Conservation (phyloP, 225 moss, liverwort and hornwort species). For the Rhytidiadelphus loreus region DNA sequence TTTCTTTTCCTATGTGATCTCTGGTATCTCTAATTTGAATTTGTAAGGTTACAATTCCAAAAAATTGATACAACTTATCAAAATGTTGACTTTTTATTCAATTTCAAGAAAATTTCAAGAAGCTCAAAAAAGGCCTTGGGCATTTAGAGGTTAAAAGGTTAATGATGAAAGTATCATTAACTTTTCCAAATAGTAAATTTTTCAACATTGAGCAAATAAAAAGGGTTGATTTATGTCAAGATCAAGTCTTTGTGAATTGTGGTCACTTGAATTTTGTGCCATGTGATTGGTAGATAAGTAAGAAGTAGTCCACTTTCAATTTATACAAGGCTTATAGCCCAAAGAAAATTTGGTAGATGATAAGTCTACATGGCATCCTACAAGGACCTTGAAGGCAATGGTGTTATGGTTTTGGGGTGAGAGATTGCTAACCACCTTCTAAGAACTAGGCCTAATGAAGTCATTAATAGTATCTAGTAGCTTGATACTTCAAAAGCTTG, state of each 20-base stretch:
- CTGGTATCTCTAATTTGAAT: too few species aligned
- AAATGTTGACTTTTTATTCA: too few species aligned
- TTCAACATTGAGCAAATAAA: neutral
- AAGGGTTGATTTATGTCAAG: rapidly evolving
- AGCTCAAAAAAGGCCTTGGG: too few species aligned
- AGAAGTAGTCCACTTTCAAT: neutral
- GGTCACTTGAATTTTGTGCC: neutral
- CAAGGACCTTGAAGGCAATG: neutral
- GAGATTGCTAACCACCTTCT: neutral
- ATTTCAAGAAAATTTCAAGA: too few species aligned
- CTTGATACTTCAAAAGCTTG: neutral
- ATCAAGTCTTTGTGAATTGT: neutral
- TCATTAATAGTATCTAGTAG: neutral
- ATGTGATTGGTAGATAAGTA: neutral
- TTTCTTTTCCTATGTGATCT: too few species aligned
- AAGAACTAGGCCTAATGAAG: neutral
- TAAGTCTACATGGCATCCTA: neutral
- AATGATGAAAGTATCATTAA: neutral
- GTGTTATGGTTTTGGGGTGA: neutral
- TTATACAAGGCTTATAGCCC: neutral
- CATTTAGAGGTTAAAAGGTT: too few species aligned
- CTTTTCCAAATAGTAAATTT: neutral
- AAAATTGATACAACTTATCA: too few species aligned
- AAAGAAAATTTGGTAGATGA: neutral
- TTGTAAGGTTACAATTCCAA: too few species aligned